Evolutionary conservation across 306 rosid genomes (phyloP).

Genomic region (Crotalaria pallida): DNA sequence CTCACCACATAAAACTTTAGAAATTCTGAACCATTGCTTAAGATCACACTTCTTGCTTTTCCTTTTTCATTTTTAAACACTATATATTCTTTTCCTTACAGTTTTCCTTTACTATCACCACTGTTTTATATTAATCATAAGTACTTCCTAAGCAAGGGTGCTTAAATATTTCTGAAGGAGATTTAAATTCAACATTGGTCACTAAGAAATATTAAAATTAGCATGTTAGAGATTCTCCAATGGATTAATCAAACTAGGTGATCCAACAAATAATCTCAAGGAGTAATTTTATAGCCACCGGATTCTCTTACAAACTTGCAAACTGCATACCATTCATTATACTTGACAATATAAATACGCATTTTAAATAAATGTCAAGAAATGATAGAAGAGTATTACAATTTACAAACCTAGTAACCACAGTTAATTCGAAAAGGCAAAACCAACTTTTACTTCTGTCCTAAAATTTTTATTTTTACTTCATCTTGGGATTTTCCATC

Average conservation of each 20-base stretch:
- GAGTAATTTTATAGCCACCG: neutral
- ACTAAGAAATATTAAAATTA: neutral
- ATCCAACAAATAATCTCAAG: constrained; percentile 7
- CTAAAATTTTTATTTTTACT: neutral
- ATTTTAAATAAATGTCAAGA: neutral
- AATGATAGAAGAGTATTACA: too few relatives aligned
- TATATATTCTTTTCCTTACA: neutral
- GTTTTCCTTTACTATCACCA: constrained; percentile 1
- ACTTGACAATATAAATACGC: too few relatives aligned
- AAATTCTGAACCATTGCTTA: constrained; percentile 29
- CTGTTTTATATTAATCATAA: neutral
- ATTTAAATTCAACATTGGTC: neutral
- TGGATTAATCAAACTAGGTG: constrained; percentile 18
- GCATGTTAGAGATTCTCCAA: neutral
- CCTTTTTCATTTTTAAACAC: neutral
- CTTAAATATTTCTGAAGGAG: neutral
- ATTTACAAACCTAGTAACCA: too few relatives aligned
- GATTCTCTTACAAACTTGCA: neutral
- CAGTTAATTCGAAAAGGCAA: neutral
- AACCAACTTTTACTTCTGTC: neutral
- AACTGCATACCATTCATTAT: neutral
- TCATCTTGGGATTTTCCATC: neutral
- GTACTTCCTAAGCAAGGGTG: neutral
- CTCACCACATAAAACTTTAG: constrained; percentile 15
- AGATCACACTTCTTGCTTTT: neutral